Evolutionary conservation across 2,329 filamentous ascomycete genomes (phyloP).

Genomic region (Capronia americana): DNA sequence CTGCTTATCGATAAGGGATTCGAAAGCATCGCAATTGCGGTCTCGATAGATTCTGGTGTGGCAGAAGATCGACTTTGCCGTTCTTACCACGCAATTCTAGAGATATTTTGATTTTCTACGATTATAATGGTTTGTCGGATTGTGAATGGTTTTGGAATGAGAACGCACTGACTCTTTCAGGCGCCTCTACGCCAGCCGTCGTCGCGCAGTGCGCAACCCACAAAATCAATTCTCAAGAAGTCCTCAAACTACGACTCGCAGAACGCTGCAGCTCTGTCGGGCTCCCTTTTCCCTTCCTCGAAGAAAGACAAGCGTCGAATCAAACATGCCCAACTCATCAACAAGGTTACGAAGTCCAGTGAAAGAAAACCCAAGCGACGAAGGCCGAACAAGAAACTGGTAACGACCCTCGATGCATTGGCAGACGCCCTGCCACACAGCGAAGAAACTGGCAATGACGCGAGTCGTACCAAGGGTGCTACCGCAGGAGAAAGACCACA

Average conservation of each 20-base stretch:
- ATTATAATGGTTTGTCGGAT: slow-evolving; percentile 4
- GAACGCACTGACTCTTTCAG: slow-evolving; percentile 3
- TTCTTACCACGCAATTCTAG: neutral
- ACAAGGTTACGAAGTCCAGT: slow-evolving; percentile 70
- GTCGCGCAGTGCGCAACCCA: slow-evolving; percentile 15
- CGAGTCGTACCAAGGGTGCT: slow-evolving; percentile 43
- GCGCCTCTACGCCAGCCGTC: slow-evolving; percentile 21
- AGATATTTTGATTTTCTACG: neutral
- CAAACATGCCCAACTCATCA: slow-evolving; percentile 80
- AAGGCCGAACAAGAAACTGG: slow-evolving; percentile 77
- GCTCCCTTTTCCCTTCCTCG: slow-evolving; percentile 64
- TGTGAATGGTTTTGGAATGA: neutral
- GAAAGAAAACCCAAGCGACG: slow-evolving; percentile 62
- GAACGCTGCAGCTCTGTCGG: slow-evolving; percentile 4
- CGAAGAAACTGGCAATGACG: slow-evolving; percentile 53
- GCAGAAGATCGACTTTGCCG: neutral
- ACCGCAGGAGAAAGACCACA: slow-evolving; percentile 37
- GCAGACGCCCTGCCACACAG: slow-evolving; percentile 78
- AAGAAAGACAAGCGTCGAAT: slow-evolving; percentile 86
- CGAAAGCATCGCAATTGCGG: too few species aligned
- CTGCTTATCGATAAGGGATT: neutral
- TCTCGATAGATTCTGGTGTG: neutral
- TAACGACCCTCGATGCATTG: slow-evolving; percentile 74
- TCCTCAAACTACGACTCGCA: slow-evolving; percentile 2
- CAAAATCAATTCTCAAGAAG: slow-evolving; percentile 35